A percentile compares a stretch with the other conserved stretches of the same genome.
These are phyloP conservation scores for Collybia sordida DNA, from an alignment of 768 basidiomycete species.

Conservation along the genomic window DNA sequence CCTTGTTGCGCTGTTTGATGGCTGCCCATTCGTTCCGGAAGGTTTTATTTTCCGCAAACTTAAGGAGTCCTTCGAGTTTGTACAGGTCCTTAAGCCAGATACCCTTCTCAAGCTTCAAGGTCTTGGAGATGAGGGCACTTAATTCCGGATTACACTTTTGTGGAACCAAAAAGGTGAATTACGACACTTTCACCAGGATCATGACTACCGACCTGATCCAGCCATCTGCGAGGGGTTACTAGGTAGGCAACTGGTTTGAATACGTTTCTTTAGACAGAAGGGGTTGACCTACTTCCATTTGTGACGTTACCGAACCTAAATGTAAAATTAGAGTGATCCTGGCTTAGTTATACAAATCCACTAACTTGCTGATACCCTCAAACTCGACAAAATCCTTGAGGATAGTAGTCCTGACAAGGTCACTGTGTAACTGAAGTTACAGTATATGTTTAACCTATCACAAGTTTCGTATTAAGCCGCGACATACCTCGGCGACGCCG, in stretches of 20 bases:
- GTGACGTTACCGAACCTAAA: constrained; percentile 83
- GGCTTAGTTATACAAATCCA: constrained; percentile 13
- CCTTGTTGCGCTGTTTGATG: constrained; percentile 90
- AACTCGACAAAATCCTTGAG: constrained; percentile 93
- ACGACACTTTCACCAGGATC: too few species aligned
- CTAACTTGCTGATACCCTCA: constrained; percentile 80
- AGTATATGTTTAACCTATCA: neutral
- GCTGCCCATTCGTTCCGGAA: constrained; percentile 83
- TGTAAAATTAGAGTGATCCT: neutral
- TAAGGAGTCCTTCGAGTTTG: constrained; percentile 75
- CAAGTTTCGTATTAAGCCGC: neutral
- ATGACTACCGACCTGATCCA: constrained; percentile 58
- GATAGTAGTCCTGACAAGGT: constrained; percentile 82
- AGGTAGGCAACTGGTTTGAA: neutral
- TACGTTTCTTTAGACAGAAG: neutral
- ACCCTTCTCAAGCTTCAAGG: constrained; percentile 70
- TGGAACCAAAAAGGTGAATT: neutral
- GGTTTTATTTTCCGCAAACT: constrained; percentile 64
- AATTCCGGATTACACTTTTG: constrained; percentile 85
- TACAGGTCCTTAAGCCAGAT: constrained; percentile 86
- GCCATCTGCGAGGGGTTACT: constrained; percentile 94
- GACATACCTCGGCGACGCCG: constrained; percentile 84
- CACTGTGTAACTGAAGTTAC: constrained; percentile 68
- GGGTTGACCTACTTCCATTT: constrained; percentile 77
- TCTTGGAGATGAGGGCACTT: constrained; percentile 79